phyloP scores from a whole-genome alignment of 257 asterid species.

The Oldenlandia corymbosa region DNA sequence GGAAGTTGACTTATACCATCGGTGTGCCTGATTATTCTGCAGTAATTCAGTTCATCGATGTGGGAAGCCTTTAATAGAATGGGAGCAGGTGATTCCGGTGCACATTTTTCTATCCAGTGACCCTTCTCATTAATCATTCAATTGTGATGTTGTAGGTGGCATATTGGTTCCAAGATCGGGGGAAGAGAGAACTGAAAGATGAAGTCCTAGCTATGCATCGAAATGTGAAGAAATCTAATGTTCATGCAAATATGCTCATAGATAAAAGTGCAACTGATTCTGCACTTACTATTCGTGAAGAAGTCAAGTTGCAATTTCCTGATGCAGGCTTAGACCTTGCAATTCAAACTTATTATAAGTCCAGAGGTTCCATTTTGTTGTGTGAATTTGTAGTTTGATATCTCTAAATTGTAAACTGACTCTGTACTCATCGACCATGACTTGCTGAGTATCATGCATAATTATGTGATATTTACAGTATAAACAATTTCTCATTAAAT shows the following conservation, averaged over 20 bases:
- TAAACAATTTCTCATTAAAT: background rate
- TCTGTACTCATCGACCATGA: too few species aligned
- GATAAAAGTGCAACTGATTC: background rate
- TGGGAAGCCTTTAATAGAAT: constrained; percentile 38
- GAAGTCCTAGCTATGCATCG: constrained; percentile 23
- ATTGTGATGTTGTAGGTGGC: constrained; percentile 43
- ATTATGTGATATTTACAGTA: background rate
- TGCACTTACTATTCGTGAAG: background rate
- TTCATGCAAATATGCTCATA: background rate
- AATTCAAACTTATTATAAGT: constrained; percentile 17
- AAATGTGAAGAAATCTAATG: constrained; percentile 8
- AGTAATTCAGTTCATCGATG: constrained; percentile 54
- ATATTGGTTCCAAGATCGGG: constrained; percentile 56
- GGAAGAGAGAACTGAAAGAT: constrained; percentile 19
- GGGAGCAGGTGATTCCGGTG: constrained; percentile 62
- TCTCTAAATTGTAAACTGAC: too few species aligned
- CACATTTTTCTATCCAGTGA: background rate
- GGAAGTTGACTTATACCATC: background rate
- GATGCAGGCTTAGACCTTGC: background rate
- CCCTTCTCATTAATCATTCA: background rate
- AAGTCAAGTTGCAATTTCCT: background rate
- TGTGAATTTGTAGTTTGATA: background rate
- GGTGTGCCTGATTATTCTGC: constrained; percentile 12
- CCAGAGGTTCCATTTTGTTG: constrained; percentile 7
- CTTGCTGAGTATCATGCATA: background rate